Evolutionary conservation across 2,329 filamentous ascomycete species (phyloP).

Genomic region (Phialophora macrospora): DNA sequence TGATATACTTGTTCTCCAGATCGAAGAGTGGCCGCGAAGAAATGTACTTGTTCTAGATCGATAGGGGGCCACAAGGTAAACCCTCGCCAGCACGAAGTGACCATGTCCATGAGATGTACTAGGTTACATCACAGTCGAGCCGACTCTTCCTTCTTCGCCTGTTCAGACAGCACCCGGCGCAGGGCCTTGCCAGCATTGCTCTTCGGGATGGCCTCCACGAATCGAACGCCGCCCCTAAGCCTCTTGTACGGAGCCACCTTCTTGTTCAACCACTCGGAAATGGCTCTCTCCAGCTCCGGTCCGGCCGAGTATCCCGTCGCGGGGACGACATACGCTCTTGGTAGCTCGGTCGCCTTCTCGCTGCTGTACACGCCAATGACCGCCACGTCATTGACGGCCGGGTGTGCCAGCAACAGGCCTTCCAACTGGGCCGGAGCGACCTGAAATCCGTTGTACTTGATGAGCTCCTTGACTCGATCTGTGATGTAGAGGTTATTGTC

Average conservation of each 20-base stretch:
- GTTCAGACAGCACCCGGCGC: constrained; percentile 18
- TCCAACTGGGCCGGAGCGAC: constrained; percentile 71
- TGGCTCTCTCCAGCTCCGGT: constrained; percentile 55
- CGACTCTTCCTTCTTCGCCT: constrained; percentile 26
- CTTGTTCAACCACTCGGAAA: constrained; percentile 50
- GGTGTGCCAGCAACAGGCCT: constrained; percentile 57
- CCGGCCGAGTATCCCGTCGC: constrained; percentile 51
- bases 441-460: constrained; percentile 73
- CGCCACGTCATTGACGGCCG: constrained; percentile 62
- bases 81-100: neutral
- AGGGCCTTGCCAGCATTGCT: constrained; percentile 40
- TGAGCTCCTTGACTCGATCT: constrained; percentile 72
- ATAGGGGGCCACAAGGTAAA: neutral
- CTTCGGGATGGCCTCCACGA: constrained; percentile 55
- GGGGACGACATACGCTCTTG: constrained; percentile 68
- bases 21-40: neutral
- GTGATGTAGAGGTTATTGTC: constrained; percentile 86
- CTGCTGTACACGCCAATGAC: constrained; percentile 62
- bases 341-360: constrained; percentile 62
- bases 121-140: constrained; percentile 3
- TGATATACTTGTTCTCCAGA: neutral
- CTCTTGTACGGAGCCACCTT: constrained; percentile 54
- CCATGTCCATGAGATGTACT: neutral
- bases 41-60: neutral
- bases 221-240: constrained; percentile 53